These are phyloP conservation scores for Nothomitra cinnamomea DNA, from an alignment of 2,329 filamentous ascomycete species.

Conservation along the genomic window DNA sequence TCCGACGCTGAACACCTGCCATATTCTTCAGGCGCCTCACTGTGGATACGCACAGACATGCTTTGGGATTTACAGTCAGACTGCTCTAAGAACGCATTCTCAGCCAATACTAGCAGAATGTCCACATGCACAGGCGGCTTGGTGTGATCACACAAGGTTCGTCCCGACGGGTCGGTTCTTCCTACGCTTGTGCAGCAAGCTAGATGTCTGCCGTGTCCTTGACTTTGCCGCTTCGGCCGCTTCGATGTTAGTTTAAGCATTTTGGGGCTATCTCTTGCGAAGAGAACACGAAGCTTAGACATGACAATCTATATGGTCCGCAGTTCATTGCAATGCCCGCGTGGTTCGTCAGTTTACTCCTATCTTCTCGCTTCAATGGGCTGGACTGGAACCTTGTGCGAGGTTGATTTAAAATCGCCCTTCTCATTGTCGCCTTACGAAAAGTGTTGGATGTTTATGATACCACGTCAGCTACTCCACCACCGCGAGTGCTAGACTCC, in stretches of 20 bases:
- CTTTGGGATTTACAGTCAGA: background rate
- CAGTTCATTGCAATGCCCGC: background rate
- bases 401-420: no score
- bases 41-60: background rate
- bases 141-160: background rate
- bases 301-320: background rate
- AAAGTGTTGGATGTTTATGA: no score
- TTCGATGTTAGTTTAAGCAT: slow-evolving; percentile 3
- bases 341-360: background rate
- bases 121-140: background rate
- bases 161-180: background rate
- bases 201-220: no score
- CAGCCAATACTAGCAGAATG: background rate
- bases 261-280: background rate
- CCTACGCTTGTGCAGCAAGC: background rate
- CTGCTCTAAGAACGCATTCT: background rate
- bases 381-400: no score
- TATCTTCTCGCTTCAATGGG: no score
- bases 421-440: no score
- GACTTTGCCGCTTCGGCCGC: background rate
- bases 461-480: no score
- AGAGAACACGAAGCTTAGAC: background rate
- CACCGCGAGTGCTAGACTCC: no score
- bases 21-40: no score
- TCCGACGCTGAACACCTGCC: no score